Evolutionary conservation across 2,329 filamentous ascomycete genomes (phyloP).

Genomic region (Drechmeria coniospora): DNA sequence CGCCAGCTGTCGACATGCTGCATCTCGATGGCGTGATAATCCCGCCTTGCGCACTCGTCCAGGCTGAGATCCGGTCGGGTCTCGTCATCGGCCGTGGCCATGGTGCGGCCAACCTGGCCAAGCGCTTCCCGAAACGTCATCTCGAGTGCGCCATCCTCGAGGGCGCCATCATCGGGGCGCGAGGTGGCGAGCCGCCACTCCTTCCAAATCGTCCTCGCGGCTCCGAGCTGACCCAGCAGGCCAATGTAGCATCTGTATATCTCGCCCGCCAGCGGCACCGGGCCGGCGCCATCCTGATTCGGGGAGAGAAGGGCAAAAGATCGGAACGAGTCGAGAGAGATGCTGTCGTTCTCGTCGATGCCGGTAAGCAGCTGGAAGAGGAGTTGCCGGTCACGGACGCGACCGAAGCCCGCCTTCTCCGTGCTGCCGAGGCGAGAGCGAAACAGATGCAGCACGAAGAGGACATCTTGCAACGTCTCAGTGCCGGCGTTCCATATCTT

Average conservation of each 20-base stretch:
- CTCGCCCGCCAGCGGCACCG: conserved; percentile 2
- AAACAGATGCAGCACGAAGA: conserved; percentile 8
- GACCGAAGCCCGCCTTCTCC: not conserved
- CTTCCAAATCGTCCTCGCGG: conserved; percentile 14
- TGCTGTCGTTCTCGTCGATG: conserved; percentile 7
- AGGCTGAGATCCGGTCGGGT: conserved; percentile 2
- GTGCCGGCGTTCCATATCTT: conserved; percentile 4
- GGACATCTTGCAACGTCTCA: conserved; percentile 8
- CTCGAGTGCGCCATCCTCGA: conserved; percentile 1
- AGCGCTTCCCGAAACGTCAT: conserved; percentile 4
- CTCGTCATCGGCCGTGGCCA: conserved; percentile 1
- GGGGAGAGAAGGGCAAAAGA: conserved; percentile 7
- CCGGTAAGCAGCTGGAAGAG: conserved; percentile 16
- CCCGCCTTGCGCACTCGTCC: conserved; percentile 7
- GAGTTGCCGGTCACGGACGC: conserved; percentile 7
- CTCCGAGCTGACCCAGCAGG: conserved; percentile 16
- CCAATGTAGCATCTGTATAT: conserved; percentile 13
- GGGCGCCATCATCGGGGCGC: not conserved
- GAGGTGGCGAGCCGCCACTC: conserved; percentile 11
- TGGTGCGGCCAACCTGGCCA: conserved; percentile 3
- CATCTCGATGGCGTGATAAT: conserved; percentile 8
- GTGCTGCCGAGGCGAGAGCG: not conserved
- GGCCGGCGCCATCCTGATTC: conserved; percentile 1
- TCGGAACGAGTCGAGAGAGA: conserved; percentile 11
- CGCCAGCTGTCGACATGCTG: conserved; percentile 3